A percentile compares a stretch with the other conserved stretches of the same genome.
These are phyloP conservation scores for Aspergillus sp. DNA, from an alignment of 2,329 filamentous ascomycete genomes.

Conservation along the genomic window DNA sequence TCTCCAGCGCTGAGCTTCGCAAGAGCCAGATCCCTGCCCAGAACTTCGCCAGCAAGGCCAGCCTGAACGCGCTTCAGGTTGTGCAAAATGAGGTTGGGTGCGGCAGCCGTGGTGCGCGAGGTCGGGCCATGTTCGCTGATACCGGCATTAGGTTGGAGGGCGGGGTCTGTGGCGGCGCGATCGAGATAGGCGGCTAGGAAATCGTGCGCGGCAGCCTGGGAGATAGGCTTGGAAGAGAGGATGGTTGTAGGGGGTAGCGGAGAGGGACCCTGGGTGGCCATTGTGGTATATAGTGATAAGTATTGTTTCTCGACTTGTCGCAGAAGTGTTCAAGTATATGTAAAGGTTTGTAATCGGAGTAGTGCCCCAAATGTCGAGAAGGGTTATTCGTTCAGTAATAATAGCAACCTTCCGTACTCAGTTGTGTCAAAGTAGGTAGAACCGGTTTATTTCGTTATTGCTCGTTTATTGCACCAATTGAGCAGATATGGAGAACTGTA, in stretches of 20 bases:
- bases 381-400: no score
- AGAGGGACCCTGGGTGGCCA: constrained; percentile 40
- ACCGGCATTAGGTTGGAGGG: constrained; percentile 46
- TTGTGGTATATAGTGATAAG: constrained; percentile 22
- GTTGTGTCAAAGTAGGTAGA: no score
- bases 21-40: constrained; percentile 44
- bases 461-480: not conserved
- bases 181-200: constrained; percentile 47
- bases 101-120: constrained; percentile 43
- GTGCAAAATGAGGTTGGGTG: constrained; percentile 47
- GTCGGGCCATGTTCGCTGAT: constrained; percentile 48
- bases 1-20: constrained; percentile 39
- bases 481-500: not conserved
- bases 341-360: not conserved
- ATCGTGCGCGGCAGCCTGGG: constrained; percentile 42
- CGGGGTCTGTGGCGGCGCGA: constrained; percentile 44
- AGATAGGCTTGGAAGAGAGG: constrained; percentile 38
- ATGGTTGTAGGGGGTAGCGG: constrained; percentile 42
- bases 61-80: constrained; percentile 49
- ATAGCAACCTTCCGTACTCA: no score
- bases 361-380: no score
- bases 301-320: not conserved
- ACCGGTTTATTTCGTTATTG: no score
- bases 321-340: not conserved
- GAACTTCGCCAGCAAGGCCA: constrained; percentile 44